phyloP scores from a whole-genome alignment of 257 asterid genomes.

The Gentiana straminea region DNA sequence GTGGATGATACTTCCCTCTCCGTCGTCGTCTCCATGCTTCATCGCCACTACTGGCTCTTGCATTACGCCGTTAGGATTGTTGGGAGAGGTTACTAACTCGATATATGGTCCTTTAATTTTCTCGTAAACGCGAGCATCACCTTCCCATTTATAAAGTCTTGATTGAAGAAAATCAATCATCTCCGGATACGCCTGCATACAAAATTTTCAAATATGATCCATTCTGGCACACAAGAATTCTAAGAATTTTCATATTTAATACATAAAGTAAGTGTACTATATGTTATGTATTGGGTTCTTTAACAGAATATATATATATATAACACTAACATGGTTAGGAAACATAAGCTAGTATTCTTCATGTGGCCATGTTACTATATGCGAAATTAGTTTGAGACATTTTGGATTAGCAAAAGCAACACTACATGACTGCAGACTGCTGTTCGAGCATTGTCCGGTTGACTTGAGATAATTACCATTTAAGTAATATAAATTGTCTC shows the following conservation, averaged over 20 bases:
- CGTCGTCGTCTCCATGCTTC: neutral
- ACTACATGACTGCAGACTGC: no score
- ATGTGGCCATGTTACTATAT: constrained; percentile 26
- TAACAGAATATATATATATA: no score
- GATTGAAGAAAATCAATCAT: constrained; percentile 39
- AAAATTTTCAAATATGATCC: neutral
- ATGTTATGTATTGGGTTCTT: no score
- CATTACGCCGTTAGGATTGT: constrained; percentile 53
- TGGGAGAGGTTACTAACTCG: constrained; percentile 73
- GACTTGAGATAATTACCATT: no score
- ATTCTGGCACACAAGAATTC: no score
- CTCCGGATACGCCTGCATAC: constrained; percentile 54
- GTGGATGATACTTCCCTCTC: constrained; percentile 37
- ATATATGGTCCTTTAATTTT: constrained; percentile 41
- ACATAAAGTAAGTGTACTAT: no score
- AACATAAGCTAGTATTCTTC: neutral
- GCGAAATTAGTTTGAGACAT: neutral
- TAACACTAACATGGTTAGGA: no score
- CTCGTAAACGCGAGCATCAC: constrained; percentile 47
- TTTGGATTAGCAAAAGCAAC: no score
- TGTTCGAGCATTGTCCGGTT: no score
- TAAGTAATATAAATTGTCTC: no score
- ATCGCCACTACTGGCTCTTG: constrained; percentile 49
- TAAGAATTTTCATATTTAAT: no score
- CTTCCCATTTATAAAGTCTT: constrained; percentile 56